phyloP scores from a whole-genome alignment of 129 eudicot genomes.

The Artemisia argyi region DNA sequence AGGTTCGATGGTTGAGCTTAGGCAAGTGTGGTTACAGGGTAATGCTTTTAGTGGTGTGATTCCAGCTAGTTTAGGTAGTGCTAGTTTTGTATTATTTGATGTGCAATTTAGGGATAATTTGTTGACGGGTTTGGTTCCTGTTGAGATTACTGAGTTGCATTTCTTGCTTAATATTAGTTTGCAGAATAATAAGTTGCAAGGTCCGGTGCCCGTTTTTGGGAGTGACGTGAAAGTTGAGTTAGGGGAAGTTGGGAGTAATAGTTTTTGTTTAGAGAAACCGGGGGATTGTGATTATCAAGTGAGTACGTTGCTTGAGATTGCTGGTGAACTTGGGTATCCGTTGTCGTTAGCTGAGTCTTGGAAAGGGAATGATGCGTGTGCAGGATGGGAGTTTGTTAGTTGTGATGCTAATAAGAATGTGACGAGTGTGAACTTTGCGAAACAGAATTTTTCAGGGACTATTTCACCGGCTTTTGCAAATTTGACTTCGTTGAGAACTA shows the following conservation, averaged over 20 bases:
- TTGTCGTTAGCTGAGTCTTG: constrained; percentile 17
- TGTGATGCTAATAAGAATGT: constrained; percentile 10
- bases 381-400: constrained; percentile 10
- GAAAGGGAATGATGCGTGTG: constrained; percentile 16
- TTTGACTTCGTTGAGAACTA: constrained; percentile 7
- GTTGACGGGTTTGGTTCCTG: constrained; percentile 1
- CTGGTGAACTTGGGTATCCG: constrained; percentile 11
- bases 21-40: constrained; percentile 2
- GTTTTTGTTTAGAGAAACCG: constrained; percentile 5
- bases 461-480: constrained; percentile 12
- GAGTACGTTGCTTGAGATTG: neutral
- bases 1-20: neutral
- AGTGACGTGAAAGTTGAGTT: constrained; percentile 8
- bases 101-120: constrained; percentile 4
- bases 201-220: constrained; percentile 7
- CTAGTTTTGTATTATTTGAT: neutral
- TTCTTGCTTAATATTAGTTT: neutral
- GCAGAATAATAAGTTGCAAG: constrained; percentile 19
- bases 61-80: neutral
- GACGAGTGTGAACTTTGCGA: constrained; percentile 5
- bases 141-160: neutral
- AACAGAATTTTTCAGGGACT: constrained; percentile 14
- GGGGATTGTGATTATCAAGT: constrained; percentile 13
- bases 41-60: neutral
- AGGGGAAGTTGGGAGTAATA: neutral